phyloP scores from a whole-genome alignment of 2,329 filamentous ascomycete species.

The Sporothrix sp. region DNA sequence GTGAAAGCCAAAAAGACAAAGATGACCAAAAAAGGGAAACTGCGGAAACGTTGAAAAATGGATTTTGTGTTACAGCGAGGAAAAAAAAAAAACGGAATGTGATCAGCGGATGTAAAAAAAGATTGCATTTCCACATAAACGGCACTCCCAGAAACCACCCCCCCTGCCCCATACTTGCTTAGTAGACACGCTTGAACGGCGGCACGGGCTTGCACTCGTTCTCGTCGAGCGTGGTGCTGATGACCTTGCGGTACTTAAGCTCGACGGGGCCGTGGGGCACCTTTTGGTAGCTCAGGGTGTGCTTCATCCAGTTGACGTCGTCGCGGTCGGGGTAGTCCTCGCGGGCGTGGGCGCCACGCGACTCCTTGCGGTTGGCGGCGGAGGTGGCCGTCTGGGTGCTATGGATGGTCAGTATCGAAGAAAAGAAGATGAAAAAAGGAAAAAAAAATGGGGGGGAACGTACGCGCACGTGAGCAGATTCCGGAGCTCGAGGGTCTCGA shows the following conservation, averaged over 20 bases:
- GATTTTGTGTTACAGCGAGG: slow-evolving; percentile 8
- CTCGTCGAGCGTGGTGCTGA: slow-evolving; percentile 78
- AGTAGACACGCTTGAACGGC: slow-evolving; percentile 92
- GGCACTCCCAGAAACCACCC: not conserved
- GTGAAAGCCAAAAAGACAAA: not conserved
- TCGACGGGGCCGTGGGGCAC: slow-evolving; percentile 79
- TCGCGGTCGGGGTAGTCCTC: slow-evolving; percentile 96
- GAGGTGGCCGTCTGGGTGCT: slow-evolving; percentile 84
- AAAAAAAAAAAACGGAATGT: not conserved
- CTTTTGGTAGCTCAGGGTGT: slow-evolving; percentile 95
- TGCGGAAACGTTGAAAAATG: no score
- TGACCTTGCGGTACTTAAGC: slow-evolving; percentile 76
- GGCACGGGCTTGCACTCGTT: slow-evolving; percentile 92
- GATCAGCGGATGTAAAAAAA: not conserved
- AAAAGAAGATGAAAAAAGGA: not conserved
- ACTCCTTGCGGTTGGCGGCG: slow-evolving; percentile 92
- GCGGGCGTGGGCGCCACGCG: slow-evolving; percentile 89
- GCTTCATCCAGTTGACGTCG: slow-evolving; percentile 98
- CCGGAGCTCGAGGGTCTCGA: slow-evolving; percentile 89
- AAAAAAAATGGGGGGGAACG: slow-evolving; percentile 31
- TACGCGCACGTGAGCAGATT: slow-evolving; percentile 96
- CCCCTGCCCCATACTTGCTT: slow-evolving; percentile 26
- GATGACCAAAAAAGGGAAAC: not conserved
- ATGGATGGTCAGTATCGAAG: slow-evolving; percentile 17
- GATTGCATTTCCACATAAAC: not conserved